Evolutionary conservation across 805 yeast species (phyloP).

Genomic region (Schwanniomyces sp.): DNA sequence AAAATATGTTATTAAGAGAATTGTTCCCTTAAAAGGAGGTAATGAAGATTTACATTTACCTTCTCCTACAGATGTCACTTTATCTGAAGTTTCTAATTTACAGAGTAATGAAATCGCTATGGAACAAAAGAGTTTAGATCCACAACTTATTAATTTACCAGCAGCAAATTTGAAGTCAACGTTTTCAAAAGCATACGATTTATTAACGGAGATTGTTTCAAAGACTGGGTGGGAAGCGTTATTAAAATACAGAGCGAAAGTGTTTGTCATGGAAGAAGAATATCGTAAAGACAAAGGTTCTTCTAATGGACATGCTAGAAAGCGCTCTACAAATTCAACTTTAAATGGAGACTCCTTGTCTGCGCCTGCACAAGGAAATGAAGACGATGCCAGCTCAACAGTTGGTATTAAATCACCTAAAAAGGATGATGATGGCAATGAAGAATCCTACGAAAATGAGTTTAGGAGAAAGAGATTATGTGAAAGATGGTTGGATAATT

Average conservation of each 20-base stretch:
- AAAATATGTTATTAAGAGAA: slow-evolving; percentile 58
- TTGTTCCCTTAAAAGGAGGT: slow-evolving; percentile 49
- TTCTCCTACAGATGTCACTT: slow-evolving; percentile 68
- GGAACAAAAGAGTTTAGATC: slow-evolving; percentile 69
- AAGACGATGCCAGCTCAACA: slow-evolving; percentile 35
- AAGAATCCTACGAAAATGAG: slow-evolving; percentile 31
- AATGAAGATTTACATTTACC: slow-evolving; percentile 68
- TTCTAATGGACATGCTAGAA: slow-evolving; percentile 13
- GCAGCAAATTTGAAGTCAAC: slow-evolving; percentile 63
- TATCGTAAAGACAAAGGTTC: slow-evolving; percentile 38
- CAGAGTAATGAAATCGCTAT: slow-evolving; percentile 63
- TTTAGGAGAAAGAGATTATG: slow-evolving; percentile 66
- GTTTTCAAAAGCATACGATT: slow-evolving; percentile 45
- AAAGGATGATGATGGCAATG: slow-evolving; percentile 16
- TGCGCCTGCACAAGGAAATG: slow-evolving; percentile 5
- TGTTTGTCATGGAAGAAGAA: slow-evolving; percentile 50
- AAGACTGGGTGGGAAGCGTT: slow-evolving; percentile 48
- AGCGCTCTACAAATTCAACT: slow-evolving; percentile 11
- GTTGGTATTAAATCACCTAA: slow-evolving; percentile 37
- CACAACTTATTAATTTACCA: slow-evolving; percentile 59
- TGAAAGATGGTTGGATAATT: slow-evolving; percentile 72
- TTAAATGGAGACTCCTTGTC: slow-evolving; percentile 8
- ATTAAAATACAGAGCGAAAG: slow-evolving; percentile 45
- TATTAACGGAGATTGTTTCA: slow-evolving; percentile 43
- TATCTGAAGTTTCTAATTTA: slow-evolving; percentile 66